Base-by-base conservation (phyloP, 257 asterid genomes). In the Galeopsis tetrahit region DNA sequence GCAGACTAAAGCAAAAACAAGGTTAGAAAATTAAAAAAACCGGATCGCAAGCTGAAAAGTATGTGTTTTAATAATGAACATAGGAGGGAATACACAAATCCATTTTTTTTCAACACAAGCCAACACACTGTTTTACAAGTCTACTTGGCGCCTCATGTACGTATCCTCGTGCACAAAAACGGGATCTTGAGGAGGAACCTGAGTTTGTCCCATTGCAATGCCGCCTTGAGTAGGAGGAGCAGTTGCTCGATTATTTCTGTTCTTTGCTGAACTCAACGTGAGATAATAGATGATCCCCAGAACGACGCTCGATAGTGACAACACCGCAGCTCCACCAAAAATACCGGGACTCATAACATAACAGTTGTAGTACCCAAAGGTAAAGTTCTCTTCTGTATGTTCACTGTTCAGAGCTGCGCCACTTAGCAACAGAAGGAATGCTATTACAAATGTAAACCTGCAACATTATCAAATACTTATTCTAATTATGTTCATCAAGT, bases 121-220 rank as follows among this genome's bases (percentile, higher is more conserved):
- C 21, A 13, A 9, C 51, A 46, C 6, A 5, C 0, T 2, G 28
- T 38, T 31, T 57, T 58, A 58, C 40, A 58, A 31, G 38, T 8
- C 36, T 10, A 2, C 48, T 84, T 86, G 93, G 66, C 96, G 90
- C 81, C 96, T 88, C 78, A 70, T 74, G 79, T 94, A 94, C 39
- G 97, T 94, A 79, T 91, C 98, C 83, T 86, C 95, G 43, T 88
- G 98, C 80, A 89, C 97, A 66, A 89, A 94, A 61, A 91, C 87
- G 5, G 98, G 96, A 17, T 63, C 34, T 35, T 51, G 77, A 10
- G 77, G 85, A 34, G 97, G 88, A 73, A 87, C 73, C 56, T 87
- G 97, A 43, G 97, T 90, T 32, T 86, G 97, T 59, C 90, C 97
- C 95, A 91, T 88, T 4, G 92, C 96, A 71, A 94, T 82, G 61